Percentiles rank a stretch among this genome's conserved stretches.
phyloP scores from a whole-genome alignment of 1,284 basidiomycete species.

The Ceratobasidium sp. region DNA sequence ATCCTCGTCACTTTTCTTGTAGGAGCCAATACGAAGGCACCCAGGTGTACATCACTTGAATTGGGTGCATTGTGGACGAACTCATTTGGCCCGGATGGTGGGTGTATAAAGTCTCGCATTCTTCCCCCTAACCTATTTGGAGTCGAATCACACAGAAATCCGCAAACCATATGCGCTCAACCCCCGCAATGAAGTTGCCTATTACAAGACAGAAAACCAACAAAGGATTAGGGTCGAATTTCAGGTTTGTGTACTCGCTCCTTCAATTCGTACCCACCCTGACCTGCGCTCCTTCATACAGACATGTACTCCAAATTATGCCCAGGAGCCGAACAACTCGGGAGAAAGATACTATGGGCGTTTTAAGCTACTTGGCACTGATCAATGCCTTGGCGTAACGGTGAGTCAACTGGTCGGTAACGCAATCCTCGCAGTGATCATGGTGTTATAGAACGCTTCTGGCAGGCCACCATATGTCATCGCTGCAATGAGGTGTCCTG shows the following conservation, averaged over 20 bases:
- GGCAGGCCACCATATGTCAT: neutral
- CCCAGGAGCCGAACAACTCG: neutral
- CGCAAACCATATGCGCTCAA: neutral
- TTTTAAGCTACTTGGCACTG: neutral
- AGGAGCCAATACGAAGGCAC: neutral
- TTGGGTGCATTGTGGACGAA: neutral
- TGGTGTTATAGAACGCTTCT: neutral
- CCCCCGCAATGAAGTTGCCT: neutral
- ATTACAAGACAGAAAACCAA: neutral
- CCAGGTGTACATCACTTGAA: neutral
- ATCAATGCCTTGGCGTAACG: neutral
- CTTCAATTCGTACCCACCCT: too few species aligned
- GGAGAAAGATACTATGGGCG: neutral
- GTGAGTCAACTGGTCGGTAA: neutral
- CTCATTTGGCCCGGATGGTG: neutral
- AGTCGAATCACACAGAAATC: neutral
- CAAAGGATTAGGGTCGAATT: neutral
- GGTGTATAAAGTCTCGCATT: too few species aligned
- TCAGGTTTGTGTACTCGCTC: neutral
- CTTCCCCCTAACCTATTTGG: too few species aligned
- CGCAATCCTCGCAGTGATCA: too few species aligned
- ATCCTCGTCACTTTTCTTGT: neutral
- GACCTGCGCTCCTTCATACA: too few species aligned
- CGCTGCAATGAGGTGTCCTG: neutral
- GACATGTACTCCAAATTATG: neutral